Evolutionary conservation across 306 rosid species (phyloP).

Genomic region (Arachis hypogaea): DNA sequence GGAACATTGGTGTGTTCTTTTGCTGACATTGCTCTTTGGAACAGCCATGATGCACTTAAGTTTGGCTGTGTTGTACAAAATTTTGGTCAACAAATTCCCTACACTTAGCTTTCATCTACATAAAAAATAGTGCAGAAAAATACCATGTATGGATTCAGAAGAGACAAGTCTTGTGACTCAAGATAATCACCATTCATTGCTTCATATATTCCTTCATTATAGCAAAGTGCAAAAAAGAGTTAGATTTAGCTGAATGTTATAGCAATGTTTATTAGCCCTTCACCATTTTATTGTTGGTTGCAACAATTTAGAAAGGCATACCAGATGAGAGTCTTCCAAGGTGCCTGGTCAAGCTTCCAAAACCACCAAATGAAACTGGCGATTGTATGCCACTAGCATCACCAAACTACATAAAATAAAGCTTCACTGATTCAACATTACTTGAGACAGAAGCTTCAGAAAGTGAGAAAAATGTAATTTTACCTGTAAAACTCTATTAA

Average conservation of each 20-base stretch:
- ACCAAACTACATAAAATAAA: constrained; percentile 74
- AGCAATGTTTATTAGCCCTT: constrained; percentile 20
- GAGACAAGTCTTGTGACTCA: constrained; percentile 74
- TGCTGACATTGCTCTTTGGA: constrained; percentile 99
- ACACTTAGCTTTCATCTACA: constrained; percentile 30
- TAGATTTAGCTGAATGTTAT: constrained; percentile 21
- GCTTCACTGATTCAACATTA: constrained; percentile 35
- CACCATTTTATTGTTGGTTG: constrained; percentile 8
- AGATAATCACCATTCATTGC: constrained; percentile 76
- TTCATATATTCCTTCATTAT: constrained; percentile 77
- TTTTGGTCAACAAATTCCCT: constrained; percentile 16
- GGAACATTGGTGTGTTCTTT: constrained; percentile 68
- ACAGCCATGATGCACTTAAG: constrained; percentile 94
- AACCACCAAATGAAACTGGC: constrained; percentile 93
- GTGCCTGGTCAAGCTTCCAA: constrained; percentile 95
- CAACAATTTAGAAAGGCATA: constrained; percentile 29
- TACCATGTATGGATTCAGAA: constrained; percentile 95
- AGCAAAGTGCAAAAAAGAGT: constrained; percentile 29
- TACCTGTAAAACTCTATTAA: constrained; percentile 87
- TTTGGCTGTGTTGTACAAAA: constrained; percentile 71
- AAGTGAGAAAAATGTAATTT: constrained; percentile 25
- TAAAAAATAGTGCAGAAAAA: constrained; percentile 7
- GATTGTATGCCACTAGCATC: constrained; percentile 98
- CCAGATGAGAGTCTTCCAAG: constrained; percentile 81
- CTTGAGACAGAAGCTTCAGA: constrained; percentile 40